Evolutionary conservation across 2,329 filamentous ascomycete genomes (phyloP).

Genomic region (Diaporthe sp.): DNA sequence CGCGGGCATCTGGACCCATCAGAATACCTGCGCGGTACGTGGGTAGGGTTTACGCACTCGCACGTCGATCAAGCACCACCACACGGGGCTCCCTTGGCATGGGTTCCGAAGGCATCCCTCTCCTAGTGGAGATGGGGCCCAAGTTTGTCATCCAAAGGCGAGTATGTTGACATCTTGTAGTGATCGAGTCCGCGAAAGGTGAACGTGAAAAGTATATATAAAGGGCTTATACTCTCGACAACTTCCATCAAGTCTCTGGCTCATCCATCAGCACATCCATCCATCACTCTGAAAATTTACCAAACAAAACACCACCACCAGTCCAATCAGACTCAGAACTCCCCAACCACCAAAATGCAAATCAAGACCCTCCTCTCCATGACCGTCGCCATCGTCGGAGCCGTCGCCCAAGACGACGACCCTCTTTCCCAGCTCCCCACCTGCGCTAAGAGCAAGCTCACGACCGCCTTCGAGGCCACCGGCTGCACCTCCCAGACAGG

Average conservation of each 20-base stretch:
- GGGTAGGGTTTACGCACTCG: slow-evolving; percentile 13
- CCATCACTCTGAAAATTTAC: background rate
- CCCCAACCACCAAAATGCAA: slow-evolving; percentile 7
- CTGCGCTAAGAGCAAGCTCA: slow-evolving; percentile 13
- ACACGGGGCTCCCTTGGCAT: background rate
- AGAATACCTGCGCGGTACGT: background rate
- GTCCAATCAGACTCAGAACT: background rate
- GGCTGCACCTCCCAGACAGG: slow-evolving; percentile 17
- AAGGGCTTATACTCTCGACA: background rate
- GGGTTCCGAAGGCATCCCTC: background rate
- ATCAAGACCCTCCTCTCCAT: slow-evolving; percentile 12
- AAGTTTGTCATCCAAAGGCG: background rate
- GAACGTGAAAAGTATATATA: background rate
- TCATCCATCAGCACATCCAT: background rate
- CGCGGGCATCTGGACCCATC: background rate
- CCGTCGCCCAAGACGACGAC: background rate
- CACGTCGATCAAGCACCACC: slow-evolving; percentile 10
- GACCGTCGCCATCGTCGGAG: slow-evolving; percentile 4
- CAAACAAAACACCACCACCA: background rate
- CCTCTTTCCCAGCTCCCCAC: background rate
- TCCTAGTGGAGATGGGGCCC: background rate
- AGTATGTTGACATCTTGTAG: background rate
- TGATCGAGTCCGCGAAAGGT: background rate
- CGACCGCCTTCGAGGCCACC: background rate
- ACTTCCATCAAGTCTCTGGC: background rate